Percentiles rank a stretch among this genome's conserved stretches.
These are phyloP conservation scores for Discostella pseudostelligera DNA, from an alignment of 108 stramenopile species.

Conservation along the genomic window DNA sequence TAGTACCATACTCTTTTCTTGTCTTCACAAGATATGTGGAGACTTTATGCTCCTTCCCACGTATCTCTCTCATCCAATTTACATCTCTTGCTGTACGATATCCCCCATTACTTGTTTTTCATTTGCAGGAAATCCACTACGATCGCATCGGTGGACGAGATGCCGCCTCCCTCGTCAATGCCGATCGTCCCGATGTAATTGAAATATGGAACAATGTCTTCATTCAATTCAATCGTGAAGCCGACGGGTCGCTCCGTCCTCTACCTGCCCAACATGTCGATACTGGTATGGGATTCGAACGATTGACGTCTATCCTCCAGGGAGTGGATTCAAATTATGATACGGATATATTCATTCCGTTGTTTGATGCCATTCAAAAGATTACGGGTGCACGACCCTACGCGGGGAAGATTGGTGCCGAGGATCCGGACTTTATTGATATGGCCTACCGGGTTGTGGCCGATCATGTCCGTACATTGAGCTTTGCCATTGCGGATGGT, in stretches of 20 bases:
- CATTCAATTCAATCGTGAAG: constrained; percentile 98
- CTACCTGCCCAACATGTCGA: constrained; percentile 98
- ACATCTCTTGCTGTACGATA: not conserved
- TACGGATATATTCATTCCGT: constrained; percentile 96
- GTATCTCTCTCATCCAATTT: not conserved
- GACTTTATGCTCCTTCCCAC: no score
- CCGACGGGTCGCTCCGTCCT: constrained; percentile 75
- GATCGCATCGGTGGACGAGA: constrained; percentile 98
- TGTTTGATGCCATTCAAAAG: constrained; percentile 91
- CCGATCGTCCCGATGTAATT: constrained; percentile 93
- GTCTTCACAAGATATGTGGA: no score
- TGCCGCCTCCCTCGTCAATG: constrained; percentile 93
- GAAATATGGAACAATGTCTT: constrained; percentile 99
- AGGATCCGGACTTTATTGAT: constrained; percentile 89
- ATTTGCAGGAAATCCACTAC: constrained; percentile 92
- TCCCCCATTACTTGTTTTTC: not conserved
- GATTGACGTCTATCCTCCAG: constrained; percentile 94
- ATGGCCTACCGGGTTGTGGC: constrained; percentile 99
- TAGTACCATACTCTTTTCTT: no score
- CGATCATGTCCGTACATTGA: constrained; percentile 97
- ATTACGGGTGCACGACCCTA: constrained; percentile 88
- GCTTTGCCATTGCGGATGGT: constrained; percentile 98
- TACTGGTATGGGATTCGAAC: constrained; percentile 99
- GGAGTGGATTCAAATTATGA: constrained; percentile 96
- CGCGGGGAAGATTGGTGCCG: constrained; percentile 88